Percentiles rank a stretch among this genome's conserved stretches.
These are phyloP conservation scores for Nothopassalora personata DNA, from an alignment of 2,329 filamentous ascomycete species.

Conservation along the genomic window DNA sequence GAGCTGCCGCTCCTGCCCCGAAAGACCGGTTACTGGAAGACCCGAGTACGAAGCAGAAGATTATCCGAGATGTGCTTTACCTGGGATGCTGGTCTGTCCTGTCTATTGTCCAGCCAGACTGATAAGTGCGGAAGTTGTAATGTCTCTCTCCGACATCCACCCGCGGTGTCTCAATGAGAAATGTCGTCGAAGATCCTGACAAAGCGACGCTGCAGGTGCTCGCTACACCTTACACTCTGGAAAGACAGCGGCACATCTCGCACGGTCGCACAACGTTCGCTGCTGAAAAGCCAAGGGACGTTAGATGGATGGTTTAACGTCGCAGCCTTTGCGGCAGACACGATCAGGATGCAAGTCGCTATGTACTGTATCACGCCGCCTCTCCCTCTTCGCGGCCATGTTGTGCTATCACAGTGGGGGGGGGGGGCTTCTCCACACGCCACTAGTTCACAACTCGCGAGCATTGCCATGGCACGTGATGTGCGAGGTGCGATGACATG, in stretches of 20 bases:
- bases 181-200: not conserved
- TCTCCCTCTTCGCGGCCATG: not conserved
- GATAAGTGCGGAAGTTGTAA: not conserved
- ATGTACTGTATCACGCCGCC: conserved; percentile 1
- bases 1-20: too few species aligned
- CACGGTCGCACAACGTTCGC: not conserved
- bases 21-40: too few species aligned
- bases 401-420: not conserved
- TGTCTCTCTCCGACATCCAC: not conserved
- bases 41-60: too few species aligned
- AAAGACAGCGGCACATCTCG: not conserved
- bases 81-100: not conserved
- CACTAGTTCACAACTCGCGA: not conserved
- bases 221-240: not conserved
- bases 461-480: not conserved
- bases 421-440: conserved; percentile 1
- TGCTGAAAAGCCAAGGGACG: not conserved
- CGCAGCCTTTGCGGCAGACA: not conserved
- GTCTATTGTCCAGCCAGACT: not conserved
- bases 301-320: not conserved
- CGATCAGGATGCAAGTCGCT: not conserved
- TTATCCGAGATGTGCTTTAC: not conserved
- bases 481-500: not conserved
- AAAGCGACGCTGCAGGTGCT: not conserved
- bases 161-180: not conserved